Evolutionary conservation across 306 rosid species (phyloP), one percentile per base, ranked within the genome.

Genomic region (Prinsepia uniflora): DNA sequence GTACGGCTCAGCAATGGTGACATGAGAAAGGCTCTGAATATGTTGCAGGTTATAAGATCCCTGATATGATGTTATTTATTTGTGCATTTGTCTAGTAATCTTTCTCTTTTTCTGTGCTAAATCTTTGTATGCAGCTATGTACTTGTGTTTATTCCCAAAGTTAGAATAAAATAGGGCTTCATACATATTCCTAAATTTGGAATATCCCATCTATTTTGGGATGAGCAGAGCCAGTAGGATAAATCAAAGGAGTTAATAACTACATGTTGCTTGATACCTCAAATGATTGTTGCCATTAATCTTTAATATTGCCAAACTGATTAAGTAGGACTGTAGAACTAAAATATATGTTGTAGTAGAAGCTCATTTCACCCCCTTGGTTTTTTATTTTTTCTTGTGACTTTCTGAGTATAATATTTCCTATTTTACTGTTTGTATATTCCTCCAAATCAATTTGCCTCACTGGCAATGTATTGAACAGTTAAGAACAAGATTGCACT

Each of bases 1-100:
- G 95, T 92, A 67, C 85, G 95, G 64, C 96, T 92, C 45, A 84
- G 98, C 88, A 89, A 81, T 74, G 98, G 98, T 66, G 98, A 92
- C 76, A 92, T 92, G 96, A 89, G 98, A 83, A 92, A 85, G 86
- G 98, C 92, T 34, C 76, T 92, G 83, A 92, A 92, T 60, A 89
- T 89, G 62, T 84, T 92, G 83, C 98, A 92, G 98, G 98, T 92
- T 73, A 63, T 39, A 36, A 52, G 12, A 70, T 75, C 59, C 64
- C 39, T 73, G 34, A 30, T 46, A n/a, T 1, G 13, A 34, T 36
- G 46, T 55, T 49, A 18, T n/a, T 18, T 45, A 13, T 45, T 5
- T 56, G n/a, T 48, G 7, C 55, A 52, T 57, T 41, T 69, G 41
- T 50, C 45, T 48, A 5, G 22, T 58, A 9, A 5, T n/a, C 43